Conservation (phyloP, 306 rosid species). For the Dryas octopetala region DNA sequence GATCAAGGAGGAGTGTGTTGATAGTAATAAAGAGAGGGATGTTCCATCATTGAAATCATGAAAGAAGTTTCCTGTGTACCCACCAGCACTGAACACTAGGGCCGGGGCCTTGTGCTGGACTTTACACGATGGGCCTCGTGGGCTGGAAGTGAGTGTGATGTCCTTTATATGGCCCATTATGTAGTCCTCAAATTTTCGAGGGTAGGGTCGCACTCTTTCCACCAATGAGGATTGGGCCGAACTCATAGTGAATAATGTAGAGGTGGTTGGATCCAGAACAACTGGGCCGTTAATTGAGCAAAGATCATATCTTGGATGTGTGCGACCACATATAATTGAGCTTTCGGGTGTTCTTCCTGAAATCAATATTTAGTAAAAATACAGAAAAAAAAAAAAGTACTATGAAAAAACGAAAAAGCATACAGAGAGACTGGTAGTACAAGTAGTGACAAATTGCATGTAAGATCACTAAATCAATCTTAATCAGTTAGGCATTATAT, state of each 20-base stretch:
- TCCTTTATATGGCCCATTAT: constrained; percentile 25
- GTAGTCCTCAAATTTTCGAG: constrained; percentile 33
- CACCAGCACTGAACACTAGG: constrained; percentile 39
- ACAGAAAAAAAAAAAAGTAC: no score
- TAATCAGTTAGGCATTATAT: no score
- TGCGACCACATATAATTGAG: constrained; percentile 34
- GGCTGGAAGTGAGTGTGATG: constrained; percentile 28
- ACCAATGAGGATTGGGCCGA: not conserved
- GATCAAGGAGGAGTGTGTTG: constrained; percentile 23
- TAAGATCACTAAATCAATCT: no score
- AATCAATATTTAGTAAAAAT: no score
- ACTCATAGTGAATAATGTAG: constrained; percentile 27
- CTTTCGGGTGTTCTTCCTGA: no score
- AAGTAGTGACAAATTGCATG: no score
- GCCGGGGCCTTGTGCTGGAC: constrained; percentile 40
- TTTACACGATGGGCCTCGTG: constrained; percentile 22
- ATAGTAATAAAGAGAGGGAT: constrained; percentile 53
- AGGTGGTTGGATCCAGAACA: constrained; percentile 31
- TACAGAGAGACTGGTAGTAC: no score
- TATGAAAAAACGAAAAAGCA: no score
- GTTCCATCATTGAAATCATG: constrained; percentile 46
- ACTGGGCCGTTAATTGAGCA: constrained; percentile 34
- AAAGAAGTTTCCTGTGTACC: constrained; percentile 46
- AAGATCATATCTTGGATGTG: constrained; percentile 15
- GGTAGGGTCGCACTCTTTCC: constrained; percentile 32